Evolutionary conservation across 129 eudicot genomes (phyloP), one percentile per base, ranked within the genome.

Genomic region (Silybum marianum): DNA sequence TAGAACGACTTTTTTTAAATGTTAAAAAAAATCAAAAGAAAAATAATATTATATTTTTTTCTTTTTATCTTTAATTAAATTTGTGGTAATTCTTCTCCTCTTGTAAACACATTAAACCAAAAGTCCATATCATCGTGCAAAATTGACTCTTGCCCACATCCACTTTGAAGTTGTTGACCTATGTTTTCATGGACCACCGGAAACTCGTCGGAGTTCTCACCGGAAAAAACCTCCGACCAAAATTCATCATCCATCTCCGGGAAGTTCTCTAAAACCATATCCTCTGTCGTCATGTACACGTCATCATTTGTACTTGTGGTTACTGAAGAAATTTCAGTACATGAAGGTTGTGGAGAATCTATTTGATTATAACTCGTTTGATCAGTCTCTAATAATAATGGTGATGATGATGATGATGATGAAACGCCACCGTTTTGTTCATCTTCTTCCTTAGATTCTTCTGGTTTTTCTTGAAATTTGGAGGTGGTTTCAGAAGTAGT

Each of bases 81-180:
- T 26, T 88, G 86, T 32, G 83, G 77, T 25, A 86, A 22, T 2
- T 85, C 91, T 18, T 84, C 91, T 21, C 84, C 85, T 82, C 80
- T 81, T 48, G 87, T 90, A 70, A 83, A 85, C 44, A 88, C 82
- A 73, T 88, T 81, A 76, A 72, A 81, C 97, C 94, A 92, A 76
- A 82, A 83, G 72, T 90, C 90, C 90, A 85, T 80, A 32, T 76
- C 91, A 68, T 81, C 87, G 9, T 83, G 84, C 87, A 75, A 6
- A 82, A 71, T 79, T 78, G 84, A 75, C 81, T 82, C 81, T 14
- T 11, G 63, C 72, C 60, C 86, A 75, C 84, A 80, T 14, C 83
- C 88, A 69, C 78, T 80, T 58, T 77, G 76, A 79, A 85, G 71
- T 66, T 88, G 80, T 66, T 88, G 80, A 74, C 86, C 63, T 8